A percentile compares a stretch with the other conserved stretches of the same genome.
These are phyloP conservation scores for Parasitella parasitica DNA, from an alignment of 371 early-diverging fungal genomes.

Conservation along the genomic window DNA sequence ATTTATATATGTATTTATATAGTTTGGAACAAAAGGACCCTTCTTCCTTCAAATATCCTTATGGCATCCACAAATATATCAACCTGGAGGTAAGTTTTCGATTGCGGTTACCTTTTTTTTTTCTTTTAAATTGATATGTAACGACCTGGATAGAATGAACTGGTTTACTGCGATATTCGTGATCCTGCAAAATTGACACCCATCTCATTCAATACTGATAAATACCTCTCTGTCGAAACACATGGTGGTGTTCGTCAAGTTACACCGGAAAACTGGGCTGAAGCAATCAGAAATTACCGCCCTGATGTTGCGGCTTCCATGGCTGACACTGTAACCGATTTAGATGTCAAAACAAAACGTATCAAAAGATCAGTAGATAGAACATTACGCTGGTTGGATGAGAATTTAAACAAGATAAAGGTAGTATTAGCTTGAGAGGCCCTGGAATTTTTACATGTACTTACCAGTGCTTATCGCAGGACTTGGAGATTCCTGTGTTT, in stretches of 20 bases:
- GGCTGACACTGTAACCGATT: constrained; percentile 47
- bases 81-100: constrained; percentile 49
- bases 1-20: background rate
- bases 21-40: constrained; percentile 50
- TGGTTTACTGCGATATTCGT: constrained; percentile 65
- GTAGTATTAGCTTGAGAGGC: background rate
- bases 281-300: constrained; percentile 47
- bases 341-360: constrained; percentile 57
- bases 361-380: constrained; percentile 67
- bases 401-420: constrained; percentile 30
- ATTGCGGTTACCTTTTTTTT: no score
- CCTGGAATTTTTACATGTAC: background rate
- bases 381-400: constrained; percentile 62
- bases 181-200: constrained; percentile 56
- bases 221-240: constrained; percentile 65
- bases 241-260: constrained; percentile 66
- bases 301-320: constrained; percentile 57
- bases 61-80: constrained; percentile 56
- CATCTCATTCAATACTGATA: constrained; percentile 59
- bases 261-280: constrained; percentile 53
- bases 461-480: background rate
- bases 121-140: no score
- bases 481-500: constrained; percentile 48
- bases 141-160: constrained; percentile 38
- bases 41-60: constrained; percentile 52